Evolutionary conservation across 352 stramenopile genomes (phyloP), one percentile per base, ranked within the genome.

Genomic region (Phytopythium cucurbitacearum): DNA sequence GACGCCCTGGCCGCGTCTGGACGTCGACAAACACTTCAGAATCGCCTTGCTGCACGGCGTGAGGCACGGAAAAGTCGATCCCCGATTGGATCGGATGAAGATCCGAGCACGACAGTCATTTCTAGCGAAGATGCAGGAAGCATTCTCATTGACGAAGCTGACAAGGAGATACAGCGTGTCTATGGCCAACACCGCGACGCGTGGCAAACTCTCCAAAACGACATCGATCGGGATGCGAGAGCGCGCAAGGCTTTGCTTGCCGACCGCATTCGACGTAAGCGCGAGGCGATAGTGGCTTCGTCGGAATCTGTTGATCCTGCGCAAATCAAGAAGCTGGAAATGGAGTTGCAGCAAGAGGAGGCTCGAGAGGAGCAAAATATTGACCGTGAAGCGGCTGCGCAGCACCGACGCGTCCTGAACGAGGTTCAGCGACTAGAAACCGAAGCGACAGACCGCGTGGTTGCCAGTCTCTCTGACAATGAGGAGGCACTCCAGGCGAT

Each of bases 261-360:
- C 10, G 62, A 73, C 11, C 65, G 69, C 3, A 59, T 84, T 10
- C 39, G 66, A 44, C 63, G 57, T 11, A 81, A 73, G 33, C 73
- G 71, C 0, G 51, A 48, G 7, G 45, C 39, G 8, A 10, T 79
- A 13, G 37, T 53, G 0, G 57, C 50, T 32, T 67, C 59, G 35
- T 39, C 41, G 34, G 41, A 35, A 8, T 39, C 11, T 0, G 50
- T 49, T 37, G 55, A 65, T 33, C 32, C 52, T 4, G 57, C 42
- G 41, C 34, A 51, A 3, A 32, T 15, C 8, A 21, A 16, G 6
- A 10, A 44, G 10, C 40, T 40, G 5, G 21, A 56, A 12, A 7
- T 47, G 9, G 35, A 11, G 21, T 21, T 80, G 33, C 15, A 60
- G 33, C 51, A 52, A 7, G 64, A 75, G 51, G 65, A 66, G 42